Conservation (phyloP, 345 rosid genomes). For the Aethionema arabicum region DNA sequence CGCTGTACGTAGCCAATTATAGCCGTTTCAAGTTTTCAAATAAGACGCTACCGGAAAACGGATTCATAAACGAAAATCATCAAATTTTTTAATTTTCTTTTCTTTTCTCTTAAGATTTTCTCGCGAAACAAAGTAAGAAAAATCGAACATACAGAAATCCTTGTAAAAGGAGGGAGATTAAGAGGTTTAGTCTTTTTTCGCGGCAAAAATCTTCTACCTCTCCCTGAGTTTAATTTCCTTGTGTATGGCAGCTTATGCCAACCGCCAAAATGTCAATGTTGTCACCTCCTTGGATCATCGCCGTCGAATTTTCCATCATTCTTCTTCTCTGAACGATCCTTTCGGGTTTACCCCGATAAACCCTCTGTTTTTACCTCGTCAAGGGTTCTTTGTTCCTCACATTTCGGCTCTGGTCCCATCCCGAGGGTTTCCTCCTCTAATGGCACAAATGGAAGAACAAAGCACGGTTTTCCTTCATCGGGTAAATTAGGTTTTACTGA, state of each 20-base stretch:
- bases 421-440: slow-evolving; percentile 18
- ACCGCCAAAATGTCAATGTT: slow-evolving; percentile 1
- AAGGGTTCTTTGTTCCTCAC: slow-evolving; percentile 16
- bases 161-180: neutral
- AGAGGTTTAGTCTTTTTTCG: slow-evolving; percentile 13
- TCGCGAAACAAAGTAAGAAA: slow-evolving; percentile 22
- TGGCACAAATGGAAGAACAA: slow-evolving; percentile 43
- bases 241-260: slow-evolving; percentile 33
- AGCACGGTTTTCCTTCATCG: slow-evolving; percentile 48
- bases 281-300: slow-evolving; percentile 19
- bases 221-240: neutral
- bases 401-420: slow-evolving; percentile 28
- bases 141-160: neutral
- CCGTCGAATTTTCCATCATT: slow-evolving; percentile 6
- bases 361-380: slow-evolving; percentile 17
- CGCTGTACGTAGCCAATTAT: slow-evolving; percentile 13
- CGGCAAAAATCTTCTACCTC: neutral
- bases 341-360: slow-evolving; percentile 11
- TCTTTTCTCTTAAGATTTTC: slow-evolving; percentile 6
- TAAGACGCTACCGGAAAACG: neutral
- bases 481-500: slow-evolving; percentile 34
- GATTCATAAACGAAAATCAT: slow-evolving; percentile 14
- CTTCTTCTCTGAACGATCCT: neutral
- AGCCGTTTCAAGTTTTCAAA: slow-evolving; percentile 19
- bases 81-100: neutral